These are phyloP conservation scores for Beauveria varroae DNA, from an alignment of 2,329 filamentous ascomycete genomes.

Conservation along the genomic window DNA sequence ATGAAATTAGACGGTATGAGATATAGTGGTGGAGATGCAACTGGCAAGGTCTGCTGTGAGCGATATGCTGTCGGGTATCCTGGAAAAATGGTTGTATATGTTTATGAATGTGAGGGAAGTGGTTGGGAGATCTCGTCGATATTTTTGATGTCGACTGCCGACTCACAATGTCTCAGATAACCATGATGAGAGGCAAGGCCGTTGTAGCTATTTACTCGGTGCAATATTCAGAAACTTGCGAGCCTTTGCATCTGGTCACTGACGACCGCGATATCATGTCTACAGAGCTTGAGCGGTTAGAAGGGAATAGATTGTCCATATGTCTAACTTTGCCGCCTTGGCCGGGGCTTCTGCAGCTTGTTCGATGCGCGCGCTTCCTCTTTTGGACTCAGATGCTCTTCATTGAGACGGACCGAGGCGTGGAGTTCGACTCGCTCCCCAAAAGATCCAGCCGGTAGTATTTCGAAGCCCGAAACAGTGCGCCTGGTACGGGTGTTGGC, in stretches of 20 bases:
- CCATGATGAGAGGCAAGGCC: not conserved
- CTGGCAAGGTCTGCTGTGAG: not conserved
- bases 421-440: slow-evolving; percentile 5
- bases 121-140: not conserved
- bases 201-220: not conserved
- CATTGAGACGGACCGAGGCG: not conserved
- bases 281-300: not conserved
- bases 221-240: not conserved
- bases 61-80: not conserved
- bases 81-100: not conserved
- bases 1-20: slow-evolving; percentile 20
- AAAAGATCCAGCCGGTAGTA: slow-evolving; percentile 8
- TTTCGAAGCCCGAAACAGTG: slow-evolving; percentile 9
- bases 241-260: not conserved
- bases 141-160: not conserved
- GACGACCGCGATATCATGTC: not conserved
- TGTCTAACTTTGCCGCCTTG: not conserved
- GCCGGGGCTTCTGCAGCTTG: slow-evolving; percentile 5
- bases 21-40: not conserved
- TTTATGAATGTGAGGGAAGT: not conserved
- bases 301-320: not conserved
- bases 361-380: not conserved
- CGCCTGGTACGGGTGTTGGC: slow-evolving; percentile 1
- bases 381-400: not conserved
- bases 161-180: not conserved